These are phyloP conservation scores for Dioscorea dumetorum DNA, from an alignment of 106 monocot species.

Conservation along the genomic window DNA sequence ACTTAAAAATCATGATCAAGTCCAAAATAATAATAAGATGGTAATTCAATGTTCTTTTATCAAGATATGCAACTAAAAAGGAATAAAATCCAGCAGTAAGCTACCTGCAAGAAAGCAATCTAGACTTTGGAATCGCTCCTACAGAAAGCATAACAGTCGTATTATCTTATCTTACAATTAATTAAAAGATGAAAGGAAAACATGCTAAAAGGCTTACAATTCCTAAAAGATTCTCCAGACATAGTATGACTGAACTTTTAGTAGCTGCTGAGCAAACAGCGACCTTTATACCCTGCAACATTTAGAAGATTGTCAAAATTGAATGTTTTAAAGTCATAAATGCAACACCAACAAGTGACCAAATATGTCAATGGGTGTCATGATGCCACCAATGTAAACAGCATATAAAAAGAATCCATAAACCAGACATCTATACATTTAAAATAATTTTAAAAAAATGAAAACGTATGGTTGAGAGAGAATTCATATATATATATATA, in stretches of 20 bases:
- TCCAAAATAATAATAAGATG: too few species aligned
- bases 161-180: neutral
- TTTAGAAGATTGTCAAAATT: neutral
- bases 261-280: conserved; percentile 99
- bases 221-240: conserved; percentile 89
- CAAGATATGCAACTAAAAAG: neutral
- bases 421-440: neutral
- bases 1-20: too few species aligned
- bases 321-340: neutral
- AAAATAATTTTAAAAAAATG: neutral
- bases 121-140: conserved; percentile 85
- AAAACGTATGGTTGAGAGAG: neutral
- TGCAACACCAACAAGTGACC: too few species aligned
- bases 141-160: conserved; percentile 8
- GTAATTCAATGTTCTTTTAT: neutral
- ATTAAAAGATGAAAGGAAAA: neutral
- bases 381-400: too few species aligned
- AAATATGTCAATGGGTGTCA: too few species aligned
- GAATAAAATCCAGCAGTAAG: neutral
- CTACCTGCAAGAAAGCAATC: conserved; percentile 98
- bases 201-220: conserved; percentile 38
- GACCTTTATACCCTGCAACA: conserved; percentile 70
- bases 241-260: conserved; percentile 89
- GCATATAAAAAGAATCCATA: too few species aligned
- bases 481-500: neutral